A percentile compares a stretch with the other conserved stretches of the same genome.
Evolutionary conservation across 2,329 filamentous ascomycete genomes (phyloP).

Genomic region (Davidsoniella australis): DNA sequence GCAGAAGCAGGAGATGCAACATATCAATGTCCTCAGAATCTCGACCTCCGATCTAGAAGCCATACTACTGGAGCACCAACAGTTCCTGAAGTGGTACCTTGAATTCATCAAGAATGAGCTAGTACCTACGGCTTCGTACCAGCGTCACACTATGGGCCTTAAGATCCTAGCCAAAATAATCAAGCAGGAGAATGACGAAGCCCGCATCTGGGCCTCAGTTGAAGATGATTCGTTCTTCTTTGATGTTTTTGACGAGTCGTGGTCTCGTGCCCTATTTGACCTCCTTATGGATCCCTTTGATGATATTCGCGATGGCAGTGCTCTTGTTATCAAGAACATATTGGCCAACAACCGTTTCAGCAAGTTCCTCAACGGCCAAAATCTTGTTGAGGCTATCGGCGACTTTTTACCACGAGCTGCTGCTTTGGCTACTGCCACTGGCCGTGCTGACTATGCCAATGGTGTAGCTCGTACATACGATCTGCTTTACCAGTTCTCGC

Average conservation of each 20-base stretch:
- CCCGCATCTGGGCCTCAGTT: slow-evolving; percentile 23
- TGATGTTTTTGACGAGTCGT: slow-evolving; percentile 27
- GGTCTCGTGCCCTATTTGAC: slow-evolving; percentile 53
- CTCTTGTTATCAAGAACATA: slow-evolving; percentile 31
- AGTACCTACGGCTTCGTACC: slow-evolving; percentile 69
- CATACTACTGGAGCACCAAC: slow-evolving; percentile 33
- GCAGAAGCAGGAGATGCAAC: slow-evolving; percentile 21
- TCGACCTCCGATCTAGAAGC: slow-evolving; percentile 22
- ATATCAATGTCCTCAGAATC: slow-evolving; percentile 24
- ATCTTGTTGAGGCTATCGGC: slow-evolving; percentile 20
- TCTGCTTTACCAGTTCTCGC: slow-evolving; percentile 44
- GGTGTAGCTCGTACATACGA: slow-evolving; percentile 66
- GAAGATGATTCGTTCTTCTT: slow-evolving; percentile 26
- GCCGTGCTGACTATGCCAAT: slow-evolving; percentile 81
- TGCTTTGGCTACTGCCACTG: slow-evolving; percentile 47
- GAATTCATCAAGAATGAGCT: slow-evolving; percentile 58
- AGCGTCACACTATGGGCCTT: slow-evolving; percentile 68
- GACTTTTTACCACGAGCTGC: slow-evolving; percentile 37
- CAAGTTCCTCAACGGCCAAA: slow-evolving; percentile 10
- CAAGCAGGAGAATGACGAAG: slow-evolving; percentile 46
- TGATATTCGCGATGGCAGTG: slow-evolving; percentile 54
- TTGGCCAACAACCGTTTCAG: slow-evolving; percentile 24
- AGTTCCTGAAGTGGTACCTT: slow-evolving; percentile 61
- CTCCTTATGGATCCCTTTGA: slow-evolving; percentile 82
- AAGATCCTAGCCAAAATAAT: slow-evolving; percentile 53